Evolutionary conservation across 2,329 filamentous ascomycete species (phyloP).

Genomic region (Myriangium duriaei): DNA sequence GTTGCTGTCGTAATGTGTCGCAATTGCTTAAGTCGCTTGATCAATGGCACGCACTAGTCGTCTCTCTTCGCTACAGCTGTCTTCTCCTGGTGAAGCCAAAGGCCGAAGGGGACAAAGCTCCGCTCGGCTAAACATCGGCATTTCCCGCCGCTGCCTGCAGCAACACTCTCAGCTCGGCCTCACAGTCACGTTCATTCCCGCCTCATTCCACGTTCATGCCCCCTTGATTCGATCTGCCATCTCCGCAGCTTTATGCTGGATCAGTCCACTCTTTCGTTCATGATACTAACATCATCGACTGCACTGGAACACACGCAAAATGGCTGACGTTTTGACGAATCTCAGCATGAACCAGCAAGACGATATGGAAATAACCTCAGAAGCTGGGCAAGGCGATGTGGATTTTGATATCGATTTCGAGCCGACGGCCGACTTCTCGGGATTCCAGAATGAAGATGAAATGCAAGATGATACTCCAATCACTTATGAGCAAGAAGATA

Average conservation of each 20-base stretch:
- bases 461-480: conserved; percentile 40
- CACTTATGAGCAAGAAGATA: conserved; percentile 24
- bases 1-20: no score
- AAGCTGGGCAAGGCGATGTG: conserved; percentile 31
- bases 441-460: conserved; percentile 38
- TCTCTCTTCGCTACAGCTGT: neutral
- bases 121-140: neutral
- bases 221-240: no score
- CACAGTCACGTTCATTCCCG: neutral
- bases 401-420: conserved; percentile 51
- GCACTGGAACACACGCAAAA: no score
- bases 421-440: conserved; percentile 24
- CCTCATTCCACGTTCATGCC: neutral
- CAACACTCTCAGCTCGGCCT: neutral
- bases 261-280: no score
- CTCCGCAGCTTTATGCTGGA: no score
- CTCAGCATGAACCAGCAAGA: conserved; percentile 24
- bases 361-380: conserved; percentile 45
- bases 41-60: no score
- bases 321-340: conserved; percentile 13
- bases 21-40: no score
- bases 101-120: neutral
- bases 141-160: neutral
- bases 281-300: no score
- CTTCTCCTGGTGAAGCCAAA: neutral